Percentiles rank a stretch among this genome's conserved stretches.
Conservation (phyloP, 768 basidiomycete species). For the Leucosporidium yakuticum region DNA sequence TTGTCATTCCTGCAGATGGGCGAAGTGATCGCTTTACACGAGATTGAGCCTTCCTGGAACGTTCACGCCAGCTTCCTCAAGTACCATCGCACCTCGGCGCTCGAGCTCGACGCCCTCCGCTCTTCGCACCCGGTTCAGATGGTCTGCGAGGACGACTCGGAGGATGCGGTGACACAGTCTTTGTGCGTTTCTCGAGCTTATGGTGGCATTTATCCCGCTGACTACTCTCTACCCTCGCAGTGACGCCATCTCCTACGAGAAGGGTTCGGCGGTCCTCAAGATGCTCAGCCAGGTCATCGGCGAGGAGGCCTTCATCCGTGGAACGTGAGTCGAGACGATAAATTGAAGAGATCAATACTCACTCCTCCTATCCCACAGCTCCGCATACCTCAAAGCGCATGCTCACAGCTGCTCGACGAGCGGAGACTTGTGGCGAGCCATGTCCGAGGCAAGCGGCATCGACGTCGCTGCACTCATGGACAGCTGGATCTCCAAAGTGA, state of each 20-base stretch:
- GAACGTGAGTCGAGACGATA: constrained; percentile 21
- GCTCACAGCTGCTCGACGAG: constrained; percentile 79
- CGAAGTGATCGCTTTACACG: constrained; percentile 58
- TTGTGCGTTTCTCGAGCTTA: not conserved
- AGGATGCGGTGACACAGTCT: constrained; percentile 11
- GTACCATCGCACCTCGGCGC: constrained; percentile 2
- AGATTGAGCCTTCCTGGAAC: constrained; percentile 51
- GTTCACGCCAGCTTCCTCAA: constrained; percentile 68
- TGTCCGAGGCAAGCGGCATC: constrained; percentile 63
- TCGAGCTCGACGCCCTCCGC: constrained; percentile 6
- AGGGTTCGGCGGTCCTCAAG: constrained; percentile 64
- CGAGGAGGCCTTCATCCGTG: constrained; percentile 65
- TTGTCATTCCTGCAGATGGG: constrained; percentile 45
- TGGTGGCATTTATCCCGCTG: not conserved
- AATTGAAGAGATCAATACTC: not conserved
- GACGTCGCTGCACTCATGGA: constrained; percentile 78
- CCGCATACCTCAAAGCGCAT: constrained; percentile 77
- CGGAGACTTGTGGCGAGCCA: constrained; percentile 79
- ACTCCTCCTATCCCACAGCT: constrained; percentile 40
- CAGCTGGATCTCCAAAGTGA: constrained; percentile 78
- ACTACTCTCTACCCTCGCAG: not conserved
- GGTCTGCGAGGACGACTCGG: constrained; percentile 9
- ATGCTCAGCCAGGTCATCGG: constrained; percentile 88
- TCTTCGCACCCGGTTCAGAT: constrained; percentile 11
- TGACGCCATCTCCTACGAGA: constrained; percentile 74